phyloP scores from a whole-genome alignment of 495 filamentous ascomycete genomes.

The Bombardia bombarda region DNA sequence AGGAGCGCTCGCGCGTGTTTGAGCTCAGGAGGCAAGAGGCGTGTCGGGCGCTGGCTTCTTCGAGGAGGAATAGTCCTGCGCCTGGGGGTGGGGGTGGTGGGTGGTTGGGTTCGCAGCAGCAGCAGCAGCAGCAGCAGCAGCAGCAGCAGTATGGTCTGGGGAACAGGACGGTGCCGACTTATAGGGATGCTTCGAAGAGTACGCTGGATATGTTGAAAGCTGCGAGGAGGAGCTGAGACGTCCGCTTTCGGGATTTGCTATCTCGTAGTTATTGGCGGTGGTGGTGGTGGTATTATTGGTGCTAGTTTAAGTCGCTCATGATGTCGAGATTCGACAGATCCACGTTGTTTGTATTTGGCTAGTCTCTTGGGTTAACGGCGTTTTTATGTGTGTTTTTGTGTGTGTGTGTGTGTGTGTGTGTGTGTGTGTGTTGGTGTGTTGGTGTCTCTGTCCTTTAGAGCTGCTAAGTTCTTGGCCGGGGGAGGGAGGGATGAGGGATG shows the following conservation, averaged over 20 bases:
- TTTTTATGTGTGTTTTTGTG: not conserved
- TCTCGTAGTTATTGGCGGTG: not conserved
- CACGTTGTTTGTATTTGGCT: not conserved
- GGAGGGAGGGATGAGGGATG: too few relatives aligned
- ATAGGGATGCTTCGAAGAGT: constrained; percentile 10
- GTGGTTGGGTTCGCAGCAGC: too few relatives aligned
- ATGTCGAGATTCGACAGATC: too few relatives aligned
- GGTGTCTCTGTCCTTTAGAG: too few relatives aligned
- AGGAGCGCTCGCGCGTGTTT: constrained; percentile 32
- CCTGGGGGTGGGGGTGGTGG: too few relatives aligned
- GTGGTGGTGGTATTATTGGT: not conserved
- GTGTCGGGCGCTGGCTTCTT: constrained; percentile 14
- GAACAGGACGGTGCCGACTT: constrained; percentile 12
- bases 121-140: not conserved
- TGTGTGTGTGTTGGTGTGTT: not conserved
- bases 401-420: not conserved
- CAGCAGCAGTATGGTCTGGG: not conserved
- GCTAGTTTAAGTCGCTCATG: too few relatives aligned
- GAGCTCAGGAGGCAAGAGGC: constrained; percentile 32
- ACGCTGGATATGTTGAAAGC: constrained; percentile 16
- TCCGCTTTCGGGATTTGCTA: not conserved
- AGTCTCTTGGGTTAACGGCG: not conserved
- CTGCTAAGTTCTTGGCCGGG: too few relatives aligned
- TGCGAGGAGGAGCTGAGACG: constrained; percentile 6
- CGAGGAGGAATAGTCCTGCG: constrained; percentile 18